These are phyloP conservation scores for Paradendryphiella salina DNA, from an alignment of 2,329 filamentous ascomycete genomes.

Conservation along the genomic window DNA sequence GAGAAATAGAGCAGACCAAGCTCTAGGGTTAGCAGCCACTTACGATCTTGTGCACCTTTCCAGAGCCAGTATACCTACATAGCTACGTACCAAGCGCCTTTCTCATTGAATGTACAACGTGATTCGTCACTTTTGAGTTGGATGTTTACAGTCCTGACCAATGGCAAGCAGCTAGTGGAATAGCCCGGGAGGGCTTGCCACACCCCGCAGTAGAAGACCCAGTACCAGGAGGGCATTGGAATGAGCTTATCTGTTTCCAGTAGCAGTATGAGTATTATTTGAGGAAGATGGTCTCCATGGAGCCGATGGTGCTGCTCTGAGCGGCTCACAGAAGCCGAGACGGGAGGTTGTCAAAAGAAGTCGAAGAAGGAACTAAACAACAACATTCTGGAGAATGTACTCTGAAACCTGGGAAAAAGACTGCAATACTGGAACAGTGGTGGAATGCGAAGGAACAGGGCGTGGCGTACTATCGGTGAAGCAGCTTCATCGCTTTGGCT, in stretches of 20 bases:
- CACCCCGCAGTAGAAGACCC: slow-evolving; percentile 2
- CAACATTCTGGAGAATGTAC: background rate
- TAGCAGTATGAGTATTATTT: background rate
- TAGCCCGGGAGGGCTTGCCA: slow-evolving; percentile 12
- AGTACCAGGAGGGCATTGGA: slow-evolving; percentile 1
- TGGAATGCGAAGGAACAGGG: background rate
- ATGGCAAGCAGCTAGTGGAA: background rate
- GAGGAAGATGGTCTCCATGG: background rate
- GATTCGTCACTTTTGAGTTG: slow-evolving; percentile 2
- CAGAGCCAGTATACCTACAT: background rate
- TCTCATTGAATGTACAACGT: background rate
- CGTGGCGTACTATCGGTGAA: background rate
- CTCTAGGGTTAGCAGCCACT: background rate
- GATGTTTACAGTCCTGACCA: slow-evolving; percentile 2
- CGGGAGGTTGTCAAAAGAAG: background rate
- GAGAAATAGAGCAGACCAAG: background rate
- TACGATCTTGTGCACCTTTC: background rate
- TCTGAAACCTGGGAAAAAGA: background rate
- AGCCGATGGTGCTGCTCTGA: background rate
- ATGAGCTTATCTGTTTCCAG: background rate
- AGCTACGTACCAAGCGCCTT: background rate
- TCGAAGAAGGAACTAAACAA: background rate
- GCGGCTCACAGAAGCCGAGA: background rate
- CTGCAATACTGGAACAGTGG: background rate
- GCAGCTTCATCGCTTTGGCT: background rate